Evolutionary conservation across 352 stramenopile species (phyloP).

Genomic region (Peronospora destructor): DNA sequence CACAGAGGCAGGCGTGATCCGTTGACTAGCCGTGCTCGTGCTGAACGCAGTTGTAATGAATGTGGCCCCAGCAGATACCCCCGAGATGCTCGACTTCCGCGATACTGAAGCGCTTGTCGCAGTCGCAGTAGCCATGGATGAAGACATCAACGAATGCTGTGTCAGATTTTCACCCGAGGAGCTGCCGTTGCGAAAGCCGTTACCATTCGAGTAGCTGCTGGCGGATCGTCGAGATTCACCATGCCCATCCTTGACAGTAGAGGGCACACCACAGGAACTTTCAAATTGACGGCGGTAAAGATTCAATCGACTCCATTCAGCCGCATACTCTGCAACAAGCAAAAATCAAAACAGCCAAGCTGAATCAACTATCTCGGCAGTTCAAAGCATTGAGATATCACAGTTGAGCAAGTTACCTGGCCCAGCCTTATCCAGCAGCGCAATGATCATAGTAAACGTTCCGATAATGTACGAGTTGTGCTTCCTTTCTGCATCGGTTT

Average conservation of each 20-base stretch:
- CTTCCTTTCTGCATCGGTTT: slow-evolving; percentile 54
- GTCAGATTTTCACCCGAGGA: slow-evolving; percentile 7
- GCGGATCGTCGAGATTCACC: slow-evolving; percentile 15
- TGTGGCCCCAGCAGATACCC: slow-evolving; percentile 6
- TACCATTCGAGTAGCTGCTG: slow-evolving; percentile 12
- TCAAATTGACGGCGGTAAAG: slow-evolving; percentile 76
- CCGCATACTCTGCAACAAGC: slow-evolving; percentile 41
- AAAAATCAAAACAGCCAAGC: neutral
- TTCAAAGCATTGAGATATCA: neutral
- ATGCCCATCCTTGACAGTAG: slow-evolving; percentile 37
- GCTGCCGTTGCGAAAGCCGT: slow-evolving; percentile 13
- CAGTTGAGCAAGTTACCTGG: slow-evolving; percentile 27
- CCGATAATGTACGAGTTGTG: slow-evolving; percentile 59
- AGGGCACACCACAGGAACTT: slow-evolving; percentile 56
- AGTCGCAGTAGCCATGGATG: slow-evolving; percentile 12
- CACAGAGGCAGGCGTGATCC: slow-evolving; percentile 30
- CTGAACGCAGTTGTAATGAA: slow-evolving; percentile 16
- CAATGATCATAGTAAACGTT: slow-evolving; percentile 54
- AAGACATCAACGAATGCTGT: slow-evolving; percentile 22
- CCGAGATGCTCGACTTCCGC: slow-evolving; percentile 16
- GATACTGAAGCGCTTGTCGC: slow-evolving; percentile 11
- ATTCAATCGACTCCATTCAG: slow-evolving; percentile 70
- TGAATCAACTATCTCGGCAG: slow-evolving; percentile 1
- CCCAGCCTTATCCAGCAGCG: slow-evolving; percentile 55
- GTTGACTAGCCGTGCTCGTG: slow-evolving; percentile 6